Evolutionary conservation across 306 rosid genomes (phyloP), one percentile per base, ranked within the genome.

Genomic region (Trifolium fragiferum): DNA sequence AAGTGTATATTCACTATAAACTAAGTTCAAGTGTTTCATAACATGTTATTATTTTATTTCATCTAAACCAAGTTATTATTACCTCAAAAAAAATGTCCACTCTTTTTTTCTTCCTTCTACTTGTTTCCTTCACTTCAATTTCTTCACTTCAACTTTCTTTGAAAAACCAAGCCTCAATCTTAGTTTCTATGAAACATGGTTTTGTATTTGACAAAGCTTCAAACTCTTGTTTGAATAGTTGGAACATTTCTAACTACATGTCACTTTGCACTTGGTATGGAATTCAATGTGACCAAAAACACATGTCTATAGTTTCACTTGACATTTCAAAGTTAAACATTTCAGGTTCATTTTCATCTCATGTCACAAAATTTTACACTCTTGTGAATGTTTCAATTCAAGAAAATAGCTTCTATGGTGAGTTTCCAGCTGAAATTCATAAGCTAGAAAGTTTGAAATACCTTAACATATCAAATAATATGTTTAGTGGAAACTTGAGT

Each of bases 391-490:
- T 91, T 50, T 84, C 90, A 0, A 64, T 89, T 11, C 76, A 87
- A 1, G 92, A 82, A 13, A 91, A 91, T 74, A 44, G 63, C 25
- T 82, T 89, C 30, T 67, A 85, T 2, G 92, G 96, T 8, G 74
- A 33, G 44, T 80, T 92, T 35, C 93, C 90, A 2, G 2, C 68
- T 1, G 74, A 60, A 20, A 63, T 88, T 55, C 96, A 84, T 83
- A 79, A 65, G 59, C 83, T 92, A 4, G 14, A 67, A 0, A 65
- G 59, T 57, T 80, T 92, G 27, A 84, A 79, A 7, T 81, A 57
- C 84, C 92, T 92, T 78, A 92, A 92, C 91, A 88, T 92, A 21
- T 92, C 98, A 66, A 85, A 61, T 85, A 92, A 90, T 44, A 82
- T 80, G 79, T 90, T 92, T 82, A 60, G 74, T 68, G 96, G 96